Base-by-base conservation (phyloP, 78 protist genomes). In the Salpingoeca rosetta region DNA sequence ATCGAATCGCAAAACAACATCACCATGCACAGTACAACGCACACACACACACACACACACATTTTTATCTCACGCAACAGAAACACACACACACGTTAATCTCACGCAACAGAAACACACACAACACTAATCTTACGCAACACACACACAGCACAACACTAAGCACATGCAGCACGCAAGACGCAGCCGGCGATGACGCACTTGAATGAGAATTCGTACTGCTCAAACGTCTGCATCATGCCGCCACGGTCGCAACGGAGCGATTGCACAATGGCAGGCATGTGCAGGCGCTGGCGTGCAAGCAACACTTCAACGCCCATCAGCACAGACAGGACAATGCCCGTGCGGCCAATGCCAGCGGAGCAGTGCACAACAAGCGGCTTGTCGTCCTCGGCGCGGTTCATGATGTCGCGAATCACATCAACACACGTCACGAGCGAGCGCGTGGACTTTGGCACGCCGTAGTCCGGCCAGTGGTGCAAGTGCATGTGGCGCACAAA, bases 271-370 rank as follows among this genome's bases (percentile, higher is more conserved):
- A 25, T 38, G 73, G 17, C 37, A 35, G 74, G 25, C 26, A 82
- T 35, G 38, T 44, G 72, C 36, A 82, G 38, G 36, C 37, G 83
- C 38, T 25, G 27, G 2, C 44, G 38, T 7, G 36, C 43, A 26
- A 42, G 57, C 83, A 41, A 3, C 31, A 2, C 39, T 65, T 56
- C 36, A 42, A 85, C 1, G 76, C 7, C 26, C 26, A 75, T 82
- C 81, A 88, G 91, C 43, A 75, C 17, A 25, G 85, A 86, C 0
- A 86, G 65, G 79, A 86, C 76, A 73, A 78, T 83, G 38, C 94
- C 94, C 7, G 92, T 83, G 22, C 94, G 89, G 31, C 94, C 94
- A 35, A 88, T 73, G 27, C 94, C 94, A 0, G 91, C 94, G 25
- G 85, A 41, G 91, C 94, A 91, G 77, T 91, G 94, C 24, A 89